A percentile compares a stretch with the other conserved stretches of the same genome.
Conservation (phyloP, 2,329 filamentous ascomycete species). For the Aspergillus fructus region DNA sequence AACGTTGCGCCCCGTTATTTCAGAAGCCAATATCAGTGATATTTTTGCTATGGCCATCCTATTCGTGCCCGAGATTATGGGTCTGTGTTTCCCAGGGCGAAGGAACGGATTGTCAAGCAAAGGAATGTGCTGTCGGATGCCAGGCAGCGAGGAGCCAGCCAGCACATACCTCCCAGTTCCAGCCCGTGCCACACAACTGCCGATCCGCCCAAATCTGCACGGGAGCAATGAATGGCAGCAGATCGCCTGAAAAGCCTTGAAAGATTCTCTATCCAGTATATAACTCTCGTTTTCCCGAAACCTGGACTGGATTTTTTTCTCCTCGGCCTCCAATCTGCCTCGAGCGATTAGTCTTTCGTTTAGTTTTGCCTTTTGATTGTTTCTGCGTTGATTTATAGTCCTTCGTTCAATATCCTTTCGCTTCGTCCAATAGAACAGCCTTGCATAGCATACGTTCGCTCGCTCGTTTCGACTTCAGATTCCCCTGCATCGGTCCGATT, state of each 20-base stretch:
- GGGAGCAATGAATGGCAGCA: conserved; percentile 20
- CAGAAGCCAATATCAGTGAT: neutral
- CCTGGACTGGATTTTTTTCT: neutral
- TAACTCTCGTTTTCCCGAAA: conserved; percentile 9
- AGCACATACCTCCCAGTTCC: conserved; percentile 13
- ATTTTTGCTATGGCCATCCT: neutral
- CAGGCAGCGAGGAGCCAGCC: conserved; percentile 8
- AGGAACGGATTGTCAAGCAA: conserved; percentile 10
- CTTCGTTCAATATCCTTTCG: conserved; percentile 13
- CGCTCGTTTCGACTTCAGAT: conserved; percentile 3
- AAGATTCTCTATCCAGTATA: conserved; percentile 10
- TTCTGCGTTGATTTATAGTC: conserved; percentile 12
- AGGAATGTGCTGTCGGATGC: conserved; percentile 20
- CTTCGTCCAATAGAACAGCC: conserved; percentile 4
- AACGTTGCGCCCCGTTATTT: neutral
- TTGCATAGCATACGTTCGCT: conserved; percentile 9
- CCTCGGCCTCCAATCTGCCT: conserved; percentile 15
- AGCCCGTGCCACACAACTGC: conserved; percentile 17
- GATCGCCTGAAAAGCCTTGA: neutral
- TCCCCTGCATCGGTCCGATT: conserved; percentile 12
- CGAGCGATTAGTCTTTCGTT: conserved; percentile 22
- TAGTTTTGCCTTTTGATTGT: conserved; percentile 9
- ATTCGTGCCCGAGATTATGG: neutral
- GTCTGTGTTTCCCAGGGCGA: conserved; percentile 4
- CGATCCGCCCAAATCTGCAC: conserved; percentile 16